phyloP scores from a whole-genome alignment of 257 asterid genomes.

The Nicotiana attenuata region DNA sequence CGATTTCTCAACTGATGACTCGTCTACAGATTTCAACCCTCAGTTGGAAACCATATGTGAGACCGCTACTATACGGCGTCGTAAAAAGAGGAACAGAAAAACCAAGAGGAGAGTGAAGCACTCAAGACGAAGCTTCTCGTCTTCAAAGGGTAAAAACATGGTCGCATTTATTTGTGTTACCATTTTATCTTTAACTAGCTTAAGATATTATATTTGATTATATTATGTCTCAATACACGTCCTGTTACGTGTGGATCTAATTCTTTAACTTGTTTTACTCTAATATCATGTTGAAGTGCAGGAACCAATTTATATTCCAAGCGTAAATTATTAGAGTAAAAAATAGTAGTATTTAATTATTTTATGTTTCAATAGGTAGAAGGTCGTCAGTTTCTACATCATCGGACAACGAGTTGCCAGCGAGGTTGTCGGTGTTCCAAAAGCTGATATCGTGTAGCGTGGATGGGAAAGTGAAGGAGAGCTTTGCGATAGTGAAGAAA shows the following conservation, averaged over 20 bases:
- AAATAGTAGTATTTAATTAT: not conserved
- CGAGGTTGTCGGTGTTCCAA: slow-evolving; percentile 67
- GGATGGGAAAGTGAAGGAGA: slow-evolving; percentile 81
- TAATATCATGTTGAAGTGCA: too few species aligned
- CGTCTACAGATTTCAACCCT: slow-evolving; percentile 31
- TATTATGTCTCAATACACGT: too few species aligned
- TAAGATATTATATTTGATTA: too few species aligned
- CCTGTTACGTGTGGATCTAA: too few species aligned
- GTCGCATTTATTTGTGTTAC: not conserved
- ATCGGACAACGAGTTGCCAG: slow-evolving; percentile 41
- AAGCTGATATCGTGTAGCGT: slow-evolving; percentile 62
- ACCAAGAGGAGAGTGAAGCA: slow-evolving; percentile 17
- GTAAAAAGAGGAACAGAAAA: slow-evolving; percentile 8
- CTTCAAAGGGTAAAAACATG: not conserved
- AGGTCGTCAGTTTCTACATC: slow-evolving; percentile 17
- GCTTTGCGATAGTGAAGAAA: slow-evolving; percentile 83
- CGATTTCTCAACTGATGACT: slow-evolving; percentile 21
- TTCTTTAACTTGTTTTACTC: too few species aligned
- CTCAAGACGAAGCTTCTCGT: not conserved
- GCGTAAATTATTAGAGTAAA: too few species aligned
- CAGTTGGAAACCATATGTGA: slow-evolving; percentile 27
- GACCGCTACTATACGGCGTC: slow-evolving; percentile 9
- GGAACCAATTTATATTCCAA: too few species aligned
- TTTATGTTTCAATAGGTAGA: not conserved
- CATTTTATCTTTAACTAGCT: not conserved